Conservation (phyloP, 495 filamentous ascomycete genomes). For the Aspergillus sclerotiicarbonarius region DNA sequence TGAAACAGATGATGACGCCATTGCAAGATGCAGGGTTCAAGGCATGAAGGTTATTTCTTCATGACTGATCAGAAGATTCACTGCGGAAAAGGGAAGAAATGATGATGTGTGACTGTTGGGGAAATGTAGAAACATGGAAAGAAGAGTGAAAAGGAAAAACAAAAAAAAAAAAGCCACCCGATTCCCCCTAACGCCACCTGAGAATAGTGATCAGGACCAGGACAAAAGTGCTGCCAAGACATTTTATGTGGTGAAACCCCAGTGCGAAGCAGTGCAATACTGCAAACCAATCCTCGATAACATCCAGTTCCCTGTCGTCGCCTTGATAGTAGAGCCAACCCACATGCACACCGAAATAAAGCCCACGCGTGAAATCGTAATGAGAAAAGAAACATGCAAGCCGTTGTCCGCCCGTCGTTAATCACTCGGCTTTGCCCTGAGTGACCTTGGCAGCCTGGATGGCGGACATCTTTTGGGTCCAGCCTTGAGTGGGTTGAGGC, state of each 20-base stretch:
- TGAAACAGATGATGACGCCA: not conserved
- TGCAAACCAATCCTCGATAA: not conserved
- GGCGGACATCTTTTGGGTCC: conserved; percentile 95
- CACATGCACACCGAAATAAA: not conserved
- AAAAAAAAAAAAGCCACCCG: not conserved
- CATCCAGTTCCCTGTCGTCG: not conserved
- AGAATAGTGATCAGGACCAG: not conserved
- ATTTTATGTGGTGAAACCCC: not conserved
- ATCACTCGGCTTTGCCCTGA: conserved; percentile 44
- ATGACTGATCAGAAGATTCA: not conserved
- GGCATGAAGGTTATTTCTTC: not conserved
- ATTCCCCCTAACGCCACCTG: not conserved
- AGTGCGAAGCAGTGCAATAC: not conserved
- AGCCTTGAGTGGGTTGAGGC: conserved; percentile 77
- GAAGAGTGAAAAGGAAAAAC: conserved; percentile 6
- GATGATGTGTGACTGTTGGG: not conserved
- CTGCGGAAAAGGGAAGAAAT: not conserved
- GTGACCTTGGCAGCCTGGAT: conserved; percentile 85
- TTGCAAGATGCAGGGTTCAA: conserved; percentile 1
- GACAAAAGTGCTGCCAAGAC: not conserved
- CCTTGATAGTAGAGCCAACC: not conserved
- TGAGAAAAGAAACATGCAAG: not conserved
- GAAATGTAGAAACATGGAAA: not conserved
- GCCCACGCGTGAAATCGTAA: not conserved
- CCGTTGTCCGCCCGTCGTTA: not conserved